Percentiles rank a stretch among this genome's conserved stretches.
Evolutionary conservation across 2,329 filamentous ascomycete species (phyloP).

Genomic region (Tolypocladium tropicale): DNA sequence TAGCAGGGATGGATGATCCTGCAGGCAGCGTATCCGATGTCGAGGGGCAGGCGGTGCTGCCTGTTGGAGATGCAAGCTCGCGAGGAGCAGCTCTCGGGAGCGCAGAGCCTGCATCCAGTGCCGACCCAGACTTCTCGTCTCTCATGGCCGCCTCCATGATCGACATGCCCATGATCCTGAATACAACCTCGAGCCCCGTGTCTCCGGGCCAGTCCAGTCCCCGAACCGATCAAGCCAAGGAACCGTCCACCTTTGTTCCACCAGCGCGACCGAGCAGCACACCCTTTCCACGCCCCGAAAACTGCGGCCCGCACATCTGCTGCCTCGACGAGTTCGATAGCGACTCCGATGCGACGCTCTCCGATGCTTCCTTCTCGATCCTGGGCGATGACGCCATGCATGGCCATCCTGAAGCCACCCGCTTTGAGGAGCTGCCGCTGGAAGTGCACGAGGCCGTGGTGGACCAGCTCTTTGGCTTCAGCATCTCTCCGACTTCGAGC

Average conservation of each 20-base stretch:
- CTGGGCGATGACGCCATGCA: conserved; percentile 8
- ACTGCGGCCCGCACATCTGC: conserved; percentile 23
- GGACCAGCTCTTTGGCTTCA: conserved; percentile 60
- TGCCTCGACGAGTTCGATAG: conserved; percentile 14
- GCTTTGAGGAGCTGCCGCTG: conserved; percentile 46
- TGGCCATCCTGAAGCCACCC: conserved; percentile 14
- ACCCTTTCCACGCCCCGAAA: conserved; percentile 46
- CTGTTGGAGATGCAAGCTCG: conserved; percentile 1
- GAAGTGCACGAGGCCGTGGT: conserved; percentile 66
- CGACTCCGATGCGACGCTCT: conserved; percentile 6
- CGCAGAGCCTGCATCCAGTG: conserved; percentile 4
- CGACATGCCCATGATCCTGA: conserved; percentile 21
- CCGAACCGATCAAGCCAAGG: conserved; percentile 35
- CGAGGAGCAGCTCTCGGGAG: conserved; percentile 4
- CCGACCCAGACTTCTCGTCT: conserved; percentile 22
- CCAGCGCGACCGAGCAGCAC: conserved; percentile 46
- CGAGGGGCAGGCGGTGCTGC: conserved; percentile 1
- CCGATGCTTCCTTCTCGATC: conserved; percentile 5
- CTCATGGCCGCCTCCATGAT: conserved; percentile 27
- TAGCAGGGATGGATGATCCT: conserved; percentile 3
- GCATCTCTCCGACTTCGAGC: conserved; percentile 49
- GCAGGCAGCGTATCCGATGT: background rate
- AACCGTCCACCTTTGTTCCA: conserved; percentile 22
- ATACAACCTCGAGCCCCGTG: conserved; percentile 41
- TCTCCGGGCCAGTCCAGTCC: conserved; percentile 44